Percentiles rank a stretch among this genome's conserved stretches.
Evolutionary conservation across 1,284 basidiomycete species (phyloP).

Genomic region (Rhodotorula sp.): DNA sequence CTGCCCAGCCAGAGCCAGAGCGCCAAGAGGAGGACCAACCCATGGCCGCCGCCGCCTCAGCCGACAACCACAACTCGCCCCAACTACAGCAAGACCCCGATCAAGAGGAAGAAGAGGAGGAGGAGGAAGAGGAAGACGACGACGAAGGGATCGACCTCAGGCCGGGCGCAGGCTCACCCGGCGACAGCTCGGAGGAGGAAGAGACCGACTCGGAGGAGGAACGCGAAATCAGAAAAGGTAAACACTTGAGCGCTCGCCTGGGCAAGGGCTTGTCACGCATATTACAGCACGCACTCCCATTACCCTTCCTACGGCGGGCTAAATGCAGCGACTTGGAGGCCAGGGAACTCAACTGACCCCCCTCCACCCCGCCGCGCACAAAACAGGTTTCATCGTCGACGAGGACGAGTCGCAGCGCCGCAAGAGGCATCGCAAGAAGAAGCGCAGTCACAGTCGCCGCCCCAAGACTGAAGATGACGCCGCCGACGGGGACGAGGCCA

Average conservation of each 20-base stretch:
- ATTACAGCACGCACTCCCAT: too few relatives aligned
- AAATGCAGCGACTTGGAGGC: too few relatives aligned
- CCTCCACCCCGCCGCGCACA: background rate
- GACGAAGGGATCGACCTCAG: conserved; percentile 43
- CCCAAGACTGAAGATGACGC: background rate
- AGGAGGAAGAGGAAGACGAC: conserved; percentile 35
- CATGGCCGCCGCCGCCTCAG: background rate
- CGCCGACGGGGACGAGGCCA: conserved; percentile 52
- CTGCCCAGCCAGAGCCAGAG: background rate
- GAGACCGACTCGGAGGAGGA: conserved; percentile 81
- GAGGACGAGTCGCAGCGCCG: conserved; percentile 69
- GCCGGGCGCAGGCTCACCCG: conserved; percentile 44
- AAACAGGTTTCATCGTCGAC: conserved; percentile 71
- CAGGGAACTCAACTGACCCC: background rate
- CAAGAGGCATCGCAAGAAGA: conserved; percentile 56
- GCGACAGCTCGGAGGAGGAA: conserved; percentile 80
- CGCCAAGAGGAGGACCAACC: background rate
- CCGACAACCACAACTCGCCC: background rate
- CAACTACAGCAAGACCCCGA: background rate
- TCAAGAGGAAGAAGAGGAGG: conserved; percentile 14
- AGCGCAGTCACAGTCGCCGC: conserved; percentile 53
- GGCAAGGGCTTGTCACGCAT: background rate
- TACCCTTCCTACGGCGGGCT: too few relatives aligned
- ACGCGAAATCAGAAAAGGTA: conserved; percentile 65
- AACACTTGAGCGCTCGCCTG: too few relatives aligned